phyloP scores from a whole-genome alignment of 306 rosid species.

The Canavalia ensiformis region DNA sequence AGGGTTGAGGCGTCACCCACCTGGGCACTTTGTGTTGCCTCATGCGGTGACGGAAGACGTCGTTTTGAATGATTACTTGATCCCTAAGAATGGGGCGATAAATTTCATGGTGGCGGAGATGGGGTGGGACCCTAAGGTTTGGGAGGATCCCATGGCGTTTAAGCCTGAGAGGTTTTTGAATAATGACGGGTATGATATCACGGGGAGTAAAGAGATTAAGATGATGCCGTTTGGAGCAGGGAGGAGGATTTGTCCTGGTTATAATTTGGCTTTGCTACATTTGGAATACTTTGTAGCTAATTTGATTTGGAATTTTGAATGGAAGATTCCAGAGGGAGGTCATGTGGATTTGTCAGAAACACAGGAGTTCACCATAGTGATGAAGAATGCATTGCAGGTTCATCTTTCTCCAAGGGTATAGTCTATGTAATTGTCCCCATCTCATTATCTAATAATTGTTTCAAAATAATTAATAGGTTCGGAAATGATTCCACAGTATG shows the following conservation, averaged over 20 bases:
- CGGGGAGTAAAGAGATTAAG: slow-evolving; percentile 50
- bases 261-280: slow-evolving; percentile 48
- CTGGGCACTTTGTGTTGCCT: slow-evolving; percentile 52
- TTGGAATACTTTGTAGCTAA: slow-evolving; percentile 61
- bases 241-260: slow-evolving; percentile 59
- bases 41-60: slow-evolving; percentile 49
- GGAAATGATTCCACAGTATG: too few species aligned
- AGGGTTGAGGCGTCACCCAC: slow-evolving; percentile 59
- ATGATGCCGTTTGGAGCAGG: slow-evolving; percentile 68
- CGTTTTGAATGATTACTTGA: slow-evolving; percentile 37
- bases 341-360: slow-evolving; percentile 52
- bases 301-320: slow-evolving; percentile 56
- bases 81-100: slow-evolving; percentile 39
- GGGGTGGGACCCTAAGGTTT: slow-evolving; percentile 57
- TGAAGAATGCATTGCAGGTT: slow-evolving; percentile 54
- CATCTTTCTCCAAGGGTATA: slow-evolving; percentile 41
- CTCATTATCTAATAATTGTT: too few species aligned
- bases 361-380: slow-evolving; percentile 49
- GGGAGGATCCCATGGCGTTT: slow-evolving; percentile 59
- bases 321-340: slow-evolving; percentile 44
- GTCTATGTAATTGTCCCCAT: too few species aligned
- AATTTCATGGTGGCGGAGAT: slow-evolving; percentile 64
- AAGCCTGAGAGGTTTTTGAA: slow-evolving; percentile 56
- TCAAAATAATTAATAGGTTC: too few species aligned
- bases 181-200: slow-evolving; percentile 45